Conservation (phyloP, 2,329 filamentous ascomycete genomes). For the Trichoderma semiorbis region DNA sequence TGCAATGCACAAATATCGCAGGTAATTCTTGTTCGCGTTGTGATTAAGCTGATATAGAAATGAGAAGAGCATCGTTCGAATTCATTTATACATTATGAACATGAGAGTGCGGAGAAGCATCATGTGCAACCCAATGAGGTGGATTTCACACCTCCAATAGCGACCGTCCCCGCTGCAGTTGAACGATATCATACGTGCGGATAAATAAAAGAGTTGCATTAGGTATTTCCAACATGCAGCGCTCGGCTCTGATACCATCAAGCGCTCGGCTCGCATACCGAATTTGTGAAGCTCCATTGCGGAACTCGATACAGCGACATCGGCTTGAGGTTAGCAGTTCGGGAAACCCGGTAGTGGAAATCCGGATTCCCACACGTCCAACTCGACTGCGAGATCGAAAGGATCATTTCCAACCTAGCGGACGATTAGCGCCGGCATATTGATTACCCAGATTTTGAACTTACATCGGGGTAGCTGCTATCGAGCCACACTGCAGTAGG, state of each 20-base stretch:
- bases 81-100: background rate
- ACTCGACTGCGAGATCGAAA: background rate
- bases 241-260: background rate
- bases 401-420: background rate
- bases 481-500: conserved; percentile 10
- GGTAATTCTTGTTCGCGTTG: background rate
- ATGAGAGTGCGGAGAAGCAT: conserved; percentile 4
- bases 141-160: background rate
- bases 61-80: background rate
- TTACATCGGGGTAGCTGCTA: conserved; percentile 7
- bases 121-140: background rate
- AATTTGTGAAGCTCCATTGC: background rate
- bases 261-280: background rate
- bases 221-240: background rate
- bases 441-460: background rate
- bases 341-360: conserved; percentile 9
- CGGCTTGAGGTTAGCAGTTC: background rate
- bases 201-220: background rate
- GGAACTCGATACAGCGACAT: background rate
- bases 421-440: background rate
- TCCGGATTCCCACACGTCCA: conserved; percentile 3
- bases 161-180: background rate
- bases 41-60: background rate
- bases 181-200: background rate
- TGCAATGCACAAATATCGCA: background rate